Evolutionary conservation across 257 asterid genomes (phyloP), one percentile per base, ranked within the genome.

Genomic region (Solanum virginianum): DNA sequence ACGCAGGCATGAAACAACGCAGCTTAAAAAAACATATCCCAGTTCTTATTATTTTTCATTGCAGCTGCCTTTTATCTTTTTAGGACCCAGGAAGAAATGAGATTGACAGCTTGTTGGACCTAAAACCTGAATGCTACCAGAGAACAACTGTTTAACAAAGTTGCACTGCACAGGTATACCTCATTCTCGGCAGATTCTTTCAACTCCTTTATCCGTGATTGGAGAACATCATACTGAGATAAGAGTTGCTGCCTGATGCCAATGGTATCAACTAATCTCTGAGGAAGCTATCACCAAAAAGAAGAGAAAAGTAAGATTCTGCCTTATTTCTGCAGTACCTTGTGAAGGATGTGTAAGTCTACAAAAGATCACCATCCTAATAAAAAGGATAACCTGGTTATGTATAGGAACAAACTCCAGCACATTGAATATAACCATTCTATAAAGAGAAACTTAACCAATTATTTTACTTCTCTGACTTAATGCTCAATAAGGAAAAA

Each of bases 181-280:
- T 96, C 99, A 85, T 95, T 92, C 89, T 94, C 99, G 62, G 96
- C 90, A 86, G 94, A 93, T 89, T 89, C 89, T 90, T 95, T 94
- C 86, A 95, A 88, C 91, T 91, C 97, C 90, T 90, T 96, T 87
- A 96, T 96, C 80, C 98, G 98, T 86, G 95, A 90, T 90, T 96
- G 98, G 57, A 96, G 98, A 79, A 93, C 80, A 86, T 95, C 99
- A 86, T 96, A 95, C 92, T 96, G 98, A 80, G 97, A 93, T 83
- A 96, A 85, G 41, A 96, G 92, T 85, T 94, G 95, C 90, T 96
- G 99, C 89, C 93, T 91, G 82, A 93, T 86, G 24, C 95, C 91
- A 71, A 93, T 87, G 90, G 90, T 69, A 86, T 93, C 98, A 85
- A 92, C 98, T 68, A 88, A 62, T 86, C 87, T 96, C 90, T 88